Evolutionary conservation across 2,329 filamentous ascomycete species (phyloP), one percentile per base, ranked within the genome.

Genomic region (Cladosporium sp.): DNA sequence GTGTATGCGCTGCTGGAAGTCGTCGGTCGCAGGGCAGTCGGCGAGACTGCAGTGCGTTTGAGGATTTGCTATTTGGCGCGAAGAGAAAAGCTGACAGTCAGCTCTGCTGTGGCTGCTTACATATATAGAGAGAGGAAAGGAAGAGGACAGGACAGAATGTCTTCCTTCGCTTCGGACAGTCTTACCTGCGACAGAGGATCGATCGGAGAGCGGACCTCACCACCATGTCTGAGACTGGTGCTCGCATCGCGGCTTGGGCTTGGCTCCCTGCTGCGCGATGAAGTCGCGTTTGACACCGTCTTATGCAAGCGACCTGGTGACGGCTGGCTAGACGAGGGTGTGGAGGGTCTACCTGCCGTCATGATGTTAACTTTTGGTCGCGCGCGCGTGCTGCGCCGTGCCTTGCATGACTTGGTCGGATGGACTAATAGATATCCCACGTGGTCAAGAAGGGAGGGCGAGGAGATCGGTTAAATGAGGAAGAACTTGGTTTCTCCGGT

Each of bases 141-240:
- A n/a, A n/a, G n/a, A n/a, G n/a, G n/a, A n/a, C n/a, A n/a, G n/a
- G n/a, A n/a, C n/a, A n/a, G n/a, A n/a, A n/a, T n/a, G n/a, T n/a
- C n/a, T n/a, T n/a, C n/a, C n/a, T n/a, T n/a, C n/a, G 54, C 50
- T 50, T 17, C 11, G 5, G 22, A 22, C 32, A 15, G 38, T 54
- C 76, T 58, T 76, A 86, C 83, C 69, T 86, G 81, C 45, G 84
- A 86, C 56, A 86, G 71, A 51, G 84, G 84, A 66, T 87, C 84
- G 55, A 85, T 84, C 20, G 74, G 74, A 47, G 77, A 73, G 22
- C 61, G 57, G 47, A 63, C 63, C 45, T 70, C 65, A n/a, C n/a
- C n/a, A n/a, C n/a, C n/a, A 45, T n/a, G 57, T 58, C 19, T 64
- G 41, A 43, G 50, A 44, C 41, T n/a, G n/a, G n/a, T n/a, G n/a